These are phyloP conservation scores for Amoeboaphelidium occidentale DNA, from an alignment of 371 early-diverging fungal species.

Conservation along the genomic window DNA sequence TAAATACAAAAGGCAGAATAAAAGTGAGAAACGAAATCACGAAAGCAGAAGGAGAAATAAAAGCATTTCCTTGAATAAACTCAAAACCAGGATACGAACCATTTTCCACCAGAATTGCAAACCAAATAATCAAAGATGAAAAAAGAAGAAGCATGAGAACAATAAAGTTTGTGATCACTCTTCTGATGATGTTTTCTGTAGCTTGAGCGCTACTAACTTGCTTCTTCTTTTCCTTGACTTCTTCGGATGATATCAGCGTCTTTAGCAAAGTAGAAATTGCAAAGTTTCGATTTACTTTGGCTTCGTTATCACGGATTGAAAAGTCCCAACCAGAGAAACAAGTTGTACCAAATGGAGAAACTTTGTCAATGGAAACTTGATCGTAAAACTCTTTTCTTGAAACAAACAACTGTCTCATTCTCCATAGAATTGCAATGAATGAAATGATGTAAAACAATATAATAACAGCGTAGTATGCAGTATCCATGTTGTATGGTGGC, in stretches of 20 bases:
- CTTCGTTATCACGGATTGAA: background rate
- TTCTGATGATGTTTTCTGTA: background rate
- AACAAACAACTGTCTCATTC: background rate
- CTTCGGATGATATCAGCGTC: background rate
- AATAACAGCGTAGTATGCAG: slow-evolving; percentile 2
- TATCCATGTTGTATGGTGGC: slow-evolving; percentile 2
- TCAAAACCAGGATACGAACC: background rate
- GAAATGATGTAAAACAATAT: background rate
- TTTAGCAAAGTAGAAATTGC: slow-evolving; percentile 2
- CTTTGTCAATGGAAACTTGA: background rate
- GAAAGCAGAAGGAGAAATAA: slow-evolving; percentile 3
- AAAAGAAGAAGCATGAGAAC: background rate
- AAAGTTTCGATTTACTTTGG: slow-evolving; percentile 1
- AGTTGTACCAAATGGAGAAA: slow-evolving; percentile 1
- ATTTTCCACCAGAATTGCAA: background rate
- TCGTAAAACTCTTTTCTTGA: background rate
- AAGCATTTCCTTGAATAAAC: background rate
- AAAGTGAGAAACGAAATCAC: slow-evolving; percentile 3
- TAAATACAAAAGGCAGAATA: slow-evolving; percentile 2
- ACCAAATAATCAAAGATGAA: background rate
- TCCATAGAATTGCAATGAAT: background rate
- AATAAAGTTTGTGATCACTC: background rate
- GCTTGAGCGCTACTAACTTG: background rate
- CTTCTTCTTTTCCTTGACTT: background rate
- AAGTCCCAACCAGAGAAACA: slow-evolving; percentile 3